These are phyloP conservation scores for Kazachstania viticola DNA, from an alignment of 805 yeast species.

Conservation along the genomic window DNA sequence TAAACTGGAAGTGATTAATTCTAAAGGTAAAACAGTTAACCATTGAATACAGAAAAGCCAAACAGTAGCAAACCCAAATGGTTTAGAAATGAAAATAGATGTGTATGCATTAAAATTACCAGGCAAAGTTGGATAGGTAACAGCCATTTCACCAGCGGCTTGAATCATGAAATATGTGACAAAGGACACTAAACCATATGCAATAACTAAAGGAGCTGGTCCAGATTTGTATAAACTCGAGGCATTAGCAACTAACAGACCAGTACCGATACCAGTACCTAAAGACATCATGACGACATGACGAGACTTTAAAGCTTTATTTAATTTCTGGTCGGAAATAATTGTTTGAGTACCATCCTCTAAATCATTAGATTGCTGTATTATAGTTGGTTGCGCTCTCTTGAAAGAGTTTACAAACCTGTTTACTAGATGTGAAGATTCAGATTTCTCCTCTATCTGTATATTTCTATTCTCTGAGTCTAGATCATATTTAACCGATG, in stretches of 20 bases:
- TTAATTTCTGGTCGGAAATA: conserved; percentile 8
- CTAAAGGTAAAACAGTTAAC: conserved; percentile 55
- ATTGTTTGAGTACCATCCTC: conserved; percentile 13
- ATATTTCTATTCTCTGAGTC: too few species aligned
- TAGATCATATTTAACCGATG: too few species aligned
- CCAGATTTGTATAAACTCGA: conserved; percentile 34
- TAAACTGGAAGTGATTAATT: conserved; percentile 48
- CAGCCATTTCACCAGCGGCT: conserved; percentile 36
- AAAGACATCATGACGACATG: conserved; percentile 68
- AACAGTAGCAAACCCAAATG: conserved; percentile 63
- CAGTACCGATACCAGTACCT: conserved; percentile 79
- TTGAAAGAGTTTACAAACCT: conserved; percentile 17
- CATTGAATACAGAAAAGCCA: conserved; percentile 58
- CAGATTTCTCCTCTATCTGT: too few species aligned
- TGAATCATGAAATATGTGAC: conserved; percentile 48
- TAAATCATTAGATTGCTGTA: conserved; percentile 6
- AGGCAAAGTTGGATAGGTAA: conserved; percentile 29
- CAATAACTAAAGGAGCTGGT: conserved; percentile 39
- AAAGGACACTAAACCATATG: conserved; percentile 44
- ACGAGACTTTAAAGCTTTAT: conserved; percentile 21
- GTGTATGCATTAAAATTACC: conserved; percentile 33
- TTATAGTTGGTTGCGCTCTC: conserved; percentile 8
- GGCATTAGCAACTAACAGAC: conserved; percentile 47
- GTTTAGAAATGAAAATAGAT: conserved; percentile 43
- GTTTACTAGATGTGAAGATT: too few species aligned